A percentile compares a stretch with the other conserved stretches of the same genome.
These are phyloP conservation scores for Trypanosoma brucei DNA, from an alignment of 208 protist species.

Conservation along the genomic window DNA sequence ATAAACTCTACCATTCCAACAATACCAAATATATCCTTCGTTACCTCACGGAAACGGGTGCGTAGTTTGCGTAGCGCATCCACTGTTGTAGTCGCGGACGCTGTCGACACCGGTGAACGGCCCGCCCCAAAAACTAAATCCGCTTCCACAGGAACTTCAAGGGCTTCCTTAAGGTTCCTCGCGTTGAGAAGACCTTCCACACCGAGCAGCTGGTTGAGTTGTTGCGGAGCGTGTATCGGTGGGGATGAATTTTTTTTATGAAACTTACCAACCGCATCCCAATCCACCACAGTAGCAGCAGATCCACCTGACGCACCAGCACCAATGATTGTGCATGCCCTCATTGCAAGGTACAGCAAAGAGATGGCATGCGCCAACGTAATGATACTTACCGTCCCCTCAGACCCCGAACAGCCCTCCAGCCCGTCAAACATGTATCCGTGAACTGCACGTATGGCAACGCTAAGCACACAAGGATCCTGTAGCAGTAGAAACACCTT, in stretches of 20 bases:
- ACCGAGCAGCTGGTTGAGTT: constrained; percentile 28
- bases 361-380: constrained; percentile 61
- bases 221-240: constrained; percentile 25
- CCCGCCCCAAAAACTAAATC: not conserved
- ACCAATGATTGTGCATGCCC: constrained; percentile 16
- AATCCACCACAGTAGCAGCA: constrained; percentile 2
- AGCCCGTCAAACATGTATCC: constrained; percentile 14
- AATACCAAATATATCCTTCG: constrained; percentile 47
- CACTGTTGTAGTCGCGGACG: constrained; percentile 6
- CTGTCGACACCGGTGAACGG: no score
- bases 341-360: constrained; percentile 50
- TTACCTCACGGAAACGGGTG: constrained; percentile 22
- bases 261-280: constrained; percentile 17
- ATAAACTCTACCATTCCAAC: constrained; percentile 50
- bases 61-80: constrained; percentile 45
- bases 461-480: constrained; percentile 61
- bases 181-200: constrained; percentile 30
- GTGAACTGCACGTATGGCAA: constrained; percentile 47
- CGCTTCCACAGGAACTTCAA: constrained; percentile 23
- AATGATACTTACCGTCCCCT: constrained; percentile 16
- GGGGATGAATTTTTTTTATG: constrained; percentile 6
- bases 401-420: not conserved
- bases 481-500: constrained; percentile 60
- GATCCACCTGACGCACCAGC: constrained; percentile 10
- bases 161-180: constrained; percentile 42